Evolutionary conservation across 169 alveolate genomes (phyloP), one percentile per base, ranked within the genome.

Genomic region (Cryptosporidium ubiquitum): DNA sequence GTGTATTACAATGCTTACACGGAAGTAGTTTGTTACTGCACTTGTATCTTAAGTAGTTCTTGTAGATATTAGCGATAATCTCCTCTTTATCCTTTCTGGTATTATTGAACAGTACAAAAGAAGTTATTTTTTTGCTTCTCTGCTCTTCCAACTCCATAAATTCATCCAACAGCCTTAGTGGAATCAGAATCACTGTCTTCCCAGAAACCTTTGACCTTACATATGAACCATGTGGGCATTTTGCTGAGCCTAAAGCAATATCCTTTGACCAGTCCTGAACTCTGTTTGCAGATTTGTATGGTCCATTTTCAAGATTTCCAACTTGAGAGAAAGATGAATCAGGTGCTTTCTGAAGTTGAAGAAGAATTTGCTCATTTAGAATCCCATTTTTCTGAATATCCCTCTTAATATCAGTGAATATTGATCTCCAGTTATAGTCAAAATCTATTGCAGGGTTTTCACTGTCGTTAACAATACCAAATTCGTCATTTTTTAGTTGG

Each of bases 251-350:
- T n/a, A 64, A 16, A 35, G 79, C 58, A 29, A 79, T 79, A 29
- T 79, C 89, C 26, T 79, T 79, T 55, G 79, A 61, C 89, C 73
- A 79, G 39, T 79, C 89, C 69, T 61, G 75, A 5, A 66, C 64
- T 61, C 75, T 58, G 20, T 61, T 64, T 6, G 66, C 16, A 7
- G 64, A 37, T 31, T 31, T 79, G 16, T 16, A 58, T 31, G 14
- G 23, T 14, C 35, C 75, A 12, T n/a, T 47, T 29, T 55, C 66
- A 26, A 23, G 26, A 2, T 10, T 39, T 2, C 5, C 5, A 33
- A 18, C 35, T 20, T 31, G 44, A 33, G 52, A 37, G 52, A 18
- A 33, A 37, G 20, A 6, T 9, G 66, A 55, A 7, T 55, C 66
- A 7, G 66, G 20, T 7, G 3, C 73, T 9, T 26, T 66, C n/a